phyloP scores from a whole-genome alignment of 345 rosid genomes.

The Reutealis trisperma region DNA sequence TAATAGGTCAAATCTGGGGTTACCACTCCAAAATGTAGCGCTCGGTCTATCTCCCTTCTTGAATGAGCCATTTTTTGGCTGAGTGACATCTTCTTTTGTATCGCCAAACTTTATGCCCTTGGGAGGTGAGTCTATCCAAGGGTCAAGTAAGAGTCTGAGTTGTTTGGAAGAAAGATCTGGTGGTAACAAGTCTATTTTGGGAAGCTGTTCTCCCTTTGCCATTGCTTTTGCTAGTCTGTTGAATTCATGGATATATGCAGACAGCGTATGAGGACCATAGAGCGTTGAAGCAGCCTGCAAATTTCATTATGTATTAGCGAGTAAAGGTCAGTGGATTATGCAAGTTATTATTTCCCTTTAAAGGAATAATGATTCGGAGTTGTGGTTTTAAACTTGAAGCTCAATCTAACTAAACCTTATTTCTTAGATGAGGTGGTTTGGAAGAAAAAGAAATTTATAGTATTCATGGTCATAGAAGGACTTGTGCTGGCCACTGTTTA shows the following conservation, averaged over 20 bases:
- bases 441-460: too few species aligned
- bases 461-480: too few species aligned
- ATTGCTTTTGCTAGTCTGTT: constrained; percentile 47
- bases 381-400: background rate
- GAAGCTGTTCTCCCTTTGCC: constrained; percentile 35
- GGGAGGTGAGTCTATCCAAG: constrained; percentile 44
- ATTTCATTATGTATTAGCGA: background rate
- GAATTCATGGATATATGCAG: constrained; percentile 62
- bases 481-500: too few species aligned
- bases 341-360: background rate
- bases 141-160: constrained; percentile 32
- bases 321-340: background rate
- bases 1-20: constrained; percentile 57
- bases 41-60: constrained; percentile 41
- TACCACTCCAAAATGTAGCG: constrained; percentile 55
- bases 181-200: constrained; percentile 29
- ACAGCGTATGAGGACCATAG: constrained; percentile 60
- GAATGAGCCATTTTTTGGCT: constrained; percentile 38
- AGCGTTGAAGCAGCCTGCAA: constrained; percentile 65
- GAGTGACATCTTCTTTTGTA: constrained; percentile 39
- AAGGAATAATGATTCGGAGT: background rate
- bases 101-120: constrained; percentile 47
- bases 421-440: background rate
- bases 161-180: constrained; percentile 55
- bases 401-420: background rate